These are phyloP conservation scores for Croton setiger DNA, from an alignment of 441 rosid genomes.

Conservation along the genomic window DNA sequence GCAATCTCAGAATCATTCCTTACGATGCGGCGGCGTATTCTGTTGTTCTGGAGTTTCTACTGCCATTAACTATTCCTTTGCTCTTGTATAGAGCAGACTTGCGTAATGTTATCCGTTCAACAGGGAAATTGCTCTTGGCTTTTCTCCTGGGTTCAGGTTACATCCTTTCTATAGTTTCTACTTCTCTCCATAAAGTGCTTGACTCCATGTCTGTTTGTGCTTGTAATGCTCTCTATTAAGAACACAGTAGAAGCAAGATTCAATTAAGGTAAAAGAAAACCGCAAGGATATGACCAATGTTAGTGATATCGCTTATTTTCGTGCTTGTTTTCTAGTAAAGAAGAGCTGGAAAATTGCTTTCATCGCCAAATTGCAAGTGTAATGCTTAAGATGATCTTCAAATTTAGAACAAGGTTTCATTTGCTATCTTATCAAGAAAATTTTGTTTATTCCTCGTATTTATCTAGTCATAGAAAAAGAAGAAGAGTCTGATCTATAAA, in stretches of 20 bases:
- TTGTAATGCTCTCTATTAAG: background rate
- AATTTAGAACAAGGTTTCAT: background rate
- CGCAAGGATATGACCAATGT: background rate
- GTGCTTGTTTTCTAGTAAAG: background rate
- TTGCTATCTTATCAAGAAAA: no score
- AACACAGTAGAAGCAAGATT: background rate
- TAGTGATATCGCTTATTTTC: background rate
- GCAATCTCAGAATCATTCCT: conserved; percentile 67
- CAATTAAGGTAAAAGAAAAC: background rate
- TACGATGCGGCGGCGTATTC: conserved; percentile 61
- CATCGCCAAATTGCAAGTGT: background rate
- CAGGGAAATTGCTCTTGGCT: conserved; percentile 64
- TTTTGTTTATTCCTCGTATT: background rate
- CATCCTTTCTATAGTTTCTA: conserved; percentile 35
- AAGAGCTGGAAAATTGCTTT: no score
- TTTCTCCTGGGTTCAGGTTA: conserved; percentile 77
- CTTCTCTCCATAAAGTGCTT: conserved; percentile 45
- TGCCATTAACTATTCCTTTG: conserved; percentile 65
- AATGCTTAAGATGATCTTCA: background rate
- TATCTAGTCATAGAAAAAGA: background rate
- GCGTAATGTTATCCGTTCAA: conserved; percentile 52
- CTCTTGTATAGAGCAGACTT: conserved; percentile 75
- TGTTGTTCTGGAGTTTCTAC: conserved; percentile 53
- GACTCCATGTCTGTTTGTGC: conserved; percentile 19
- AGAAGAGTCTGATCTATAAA: conserved; percentile 1